Percentiles rank a stretch among this genome's conserved stretches.
phyloP scores from a whole-genome alignment of 1,139 yeast species.

The Nakaseomyces glabratus region DNA sequence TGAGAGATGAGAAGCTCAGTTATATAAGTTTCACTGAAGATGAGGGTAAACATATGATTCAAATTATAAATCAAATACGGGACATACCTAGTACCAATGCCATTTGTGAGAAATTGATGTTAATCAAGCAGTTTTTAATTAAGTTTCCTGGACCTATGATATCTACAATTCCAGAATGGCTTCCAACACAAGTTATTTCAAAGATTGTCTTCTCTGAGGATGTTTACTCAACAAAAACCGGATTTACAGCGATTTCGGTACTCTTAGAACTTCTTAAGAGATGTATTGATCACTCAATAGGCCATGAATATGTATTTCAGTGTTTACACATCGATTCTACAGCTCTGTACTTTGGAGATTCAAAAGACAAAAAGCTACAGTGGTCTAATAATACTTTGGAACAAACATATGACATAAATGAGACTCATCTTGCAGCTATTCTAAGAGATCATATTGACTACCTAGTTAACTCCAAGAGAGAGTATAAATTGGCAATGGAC shows the following conservation, averaged over 20 bases:
- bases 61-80: conserved; percentile 15
- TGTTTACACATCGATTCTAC: conserved; percentile 8
- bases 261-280: conserved; percentile 24
- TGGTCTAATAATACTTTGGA: conserved; percentile 14
- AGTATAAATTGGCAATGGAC: conserved; percentile 25
- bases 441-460: conserved; percentile 15
- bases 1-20: conserved; percentile 26
- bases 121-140: conserved; percentile 19
- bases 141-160: conserved; percentile 24
- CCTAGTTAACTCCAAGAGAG: conserved; percentile 15
- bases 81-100: conserved; percentile 24
- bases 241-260: conserved; percentile 17
- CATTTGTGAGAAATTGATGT: conserved; percentile 20
- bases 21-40: conserved; percentile 12
- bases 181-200: conserved; percentile 25
- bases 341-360: too few relatives aligned
- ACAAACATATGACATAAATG: too few relatives aligned
- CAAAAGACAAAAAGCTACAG: too few relatives aligned
- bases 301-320: conserved; percentile 11
- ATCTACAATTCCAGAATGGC: conserved; percentile 18
- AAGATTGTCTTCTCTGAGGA: conserved; percentile 21
- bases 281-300: conserved; percentile 13
- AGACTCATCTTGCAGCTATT: too few relatives aligned
- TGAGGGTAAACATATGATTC: conserved; percentile 15
- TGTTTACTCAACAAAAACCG: conserved; percentile 15